Conservation (phyloP, 306 rosid genomes). For the Hylodesmum podocarpum region DNA sequence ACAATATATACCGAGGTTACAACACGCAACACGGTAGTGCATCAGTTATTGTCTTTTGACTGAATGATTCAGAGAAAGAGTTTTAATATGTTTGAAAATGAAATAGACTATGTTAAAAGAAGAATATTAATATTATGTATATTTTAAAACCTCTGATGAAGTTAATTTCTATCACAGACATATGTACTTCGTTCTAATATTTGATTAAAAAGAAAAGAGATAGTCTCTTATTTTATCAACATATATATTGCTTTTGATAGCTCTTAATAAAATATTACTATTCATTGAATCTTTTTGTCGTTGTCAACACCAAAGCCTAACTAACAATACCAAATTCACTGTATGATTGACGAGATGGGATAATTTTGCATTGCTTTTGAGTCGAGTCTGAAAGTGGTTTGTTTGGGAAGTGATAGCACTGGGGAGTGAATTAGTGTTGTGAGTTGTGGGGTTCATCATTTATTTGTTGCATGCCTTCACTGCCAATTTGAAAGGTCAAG, state of each 20-base stretch:
- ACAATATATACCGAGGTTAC: too few species aligned
- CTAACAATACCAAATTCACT: conserved; percentile 26
- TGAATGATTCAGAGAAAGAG: too few species aligned
- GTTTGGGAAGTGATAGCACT: background rate
- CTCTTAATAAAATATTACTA: background rate
- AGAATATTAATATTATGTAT: too few species aligned
- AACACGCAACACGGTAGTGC: too few species aligned
- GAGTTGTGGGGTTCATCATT: conserved; percentile 34
- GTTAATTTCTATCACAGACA: too few species aligned
- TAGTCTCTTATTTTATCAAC: background rate
- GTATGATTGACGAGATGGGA: background rate
- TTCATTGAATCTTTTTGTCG: background rate
- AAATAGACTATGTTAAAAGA: too few species aligned
- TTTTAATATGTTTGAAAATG: too few species aligned
- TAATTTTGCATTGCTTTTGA: background rate
- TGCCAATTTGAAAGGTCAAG: conserved; percentile 14
- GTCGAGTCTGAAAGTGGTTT: background rate
- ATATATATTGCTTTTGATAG: background rate
- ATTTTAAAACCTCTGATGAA: too few species aligned
- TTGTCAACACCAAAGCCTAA: conserved; percentile 4
- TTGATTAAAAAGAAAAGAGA: too few species aligned
- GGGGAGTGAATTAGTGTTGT: background rate
- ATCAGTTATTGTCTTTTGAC: too few species aligned
- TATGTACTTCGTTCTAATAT: too few species aligned
- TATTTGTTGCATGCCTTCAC: conserved; percentile 33